Evolutionary conservation across 2,329 filamentous ascomycete species (phyloP).

Genomic region (Nigrospora sphaerica): DNA sequence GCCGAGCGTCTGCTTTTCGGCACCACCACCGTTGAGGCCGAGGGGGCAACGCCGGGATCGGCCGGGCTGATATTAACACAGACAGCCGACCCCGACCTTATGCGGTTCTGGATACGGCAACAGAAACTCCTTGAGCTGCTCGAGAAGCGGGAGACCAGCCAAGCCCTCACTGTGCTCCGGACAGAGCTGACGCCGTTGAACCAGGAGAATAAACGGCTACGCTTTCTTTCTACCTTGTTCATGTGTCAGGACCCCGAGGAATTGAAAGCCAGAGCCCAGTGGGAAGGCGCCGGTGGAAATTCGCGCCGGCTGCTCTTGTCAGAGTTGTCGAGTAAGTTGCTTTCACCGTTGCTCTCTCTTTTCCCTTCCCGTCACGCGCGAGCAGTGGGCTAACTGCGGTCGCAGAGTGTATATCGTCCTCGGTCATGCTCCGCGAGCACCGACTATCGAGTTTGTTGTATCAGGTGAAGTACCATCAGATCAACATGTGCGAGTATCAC

Average conservation of each 20-base stretch:
- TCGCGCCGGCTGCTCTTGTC: conserved; percentile 72
- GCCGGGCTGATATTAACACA: conserved; percentile 68
- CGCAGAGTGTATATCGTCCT: conserved; percentile 82
- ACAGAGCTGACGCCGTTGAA: conserved; percentile 82
- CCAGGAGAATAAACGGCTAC: conserved; percentile 68
- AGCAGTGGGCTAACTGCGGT: conserved; percentile 10
- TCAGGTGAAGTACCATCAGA: conserved; percentile 77
- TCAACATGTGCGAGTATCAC: conserved; percentile 80
- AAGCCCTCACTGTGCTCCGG: conserved; percentile 76
- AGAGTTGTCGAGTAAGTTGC: conserved; percentile 68
- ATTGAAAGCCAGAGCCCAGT: conserved; percentile 67
- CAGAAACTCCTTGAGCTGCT: conserved; percentile 93
- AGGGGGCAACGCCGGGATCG: conserved; percentile 20
- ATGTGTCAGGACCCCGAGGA: conserved; percentile 81
- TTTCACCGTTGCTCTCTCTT: neutral
- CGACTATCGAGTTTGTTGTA: conserved; percentile 74
- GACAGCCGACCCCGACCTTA: conserved; percentile 66
- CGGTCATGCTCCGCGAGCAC: conserved; percentile 93
- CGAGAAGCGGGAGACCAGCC: conserved; percentile 64
- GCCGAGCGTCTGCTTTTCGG: conserved; percentile 77
- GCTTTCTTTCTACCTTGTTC: conserved; percentile 79
- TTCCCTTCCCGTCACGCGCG: neutral
- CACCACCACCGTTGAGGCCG: conserved; percentile 26
- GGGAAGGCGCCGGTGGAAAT: conserved; percentile 73
- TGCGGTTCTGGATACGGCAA: conserved; percentile 83